These are phyloP conservation scores for Cyberlindnera nakhonratchasimensis DNA, from an alignment of 805 yeast species.

Conservation along the genomic window DNA sequence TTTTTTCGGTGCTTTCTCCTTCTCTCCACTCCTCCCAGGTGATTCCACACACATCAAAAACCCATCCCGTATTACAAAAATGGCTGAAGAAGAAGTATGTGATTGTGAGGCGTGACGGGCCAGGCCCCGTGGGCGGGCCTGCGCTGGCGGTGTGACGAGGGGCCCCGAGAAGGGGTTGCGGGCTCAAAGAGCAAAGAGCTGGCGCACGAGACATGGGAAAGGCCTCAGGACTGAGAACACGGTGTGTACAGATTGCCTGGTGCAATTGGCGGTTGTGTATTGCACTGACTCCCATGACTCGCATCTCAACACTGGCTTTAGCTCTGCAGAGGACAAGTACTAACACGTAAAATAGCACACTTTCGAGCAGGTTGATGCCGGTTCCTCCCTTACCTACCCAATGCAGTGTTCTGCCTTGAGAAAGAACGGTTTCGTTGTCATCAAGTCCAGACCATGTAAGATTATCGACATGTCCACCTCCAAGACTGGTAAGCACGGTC, in stretches of 20 bases:
- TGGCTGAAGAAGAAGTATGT: conserved; percentile 33
- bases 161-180: too few relatives aligned
- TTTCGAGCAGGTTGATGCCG: conserved; percentile 98
- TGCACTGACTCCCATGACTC: too few relatives aligned
- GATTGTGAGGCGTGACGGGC: too few relatives aligned
- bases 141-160: too few relatives aligned
- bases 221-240: too few relatives aligned
- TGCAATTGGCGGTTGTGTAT: neutral
- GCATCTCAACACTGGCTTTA: too few relatives aligned
- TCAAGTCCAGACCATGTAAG: conserved; percentile 99
- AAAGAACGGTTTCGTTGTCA: conserved; percentile 98
- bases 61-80: conserved; percentile 12
- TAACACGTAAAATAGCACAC: conserved; percentile 55
- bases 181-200: too few relatives aligned
- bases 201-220: too few relatives aligned
- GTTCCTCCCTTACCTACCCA: conserved; percentile 98
- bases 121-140: too few relatives aligned
- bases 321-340: too few relatives aligned
- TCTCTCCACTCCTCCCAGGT: too few relatives aligned
- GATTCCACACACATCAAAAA: neutral
- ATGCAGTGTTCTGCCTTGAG: conserved; percentile 99
- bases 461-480: conserved; percentile 99
- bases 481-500: conserved; percentile 99
- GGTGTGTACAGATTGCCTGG: too few relatives aligned
- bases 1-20: conserved; percentile 3